These are phyloP conservation scores for Leptosphaerulina australis DNA, from an alignment of 2,329 filamentous ascomycete genomes.

Conservation along the genomic window DNA sequence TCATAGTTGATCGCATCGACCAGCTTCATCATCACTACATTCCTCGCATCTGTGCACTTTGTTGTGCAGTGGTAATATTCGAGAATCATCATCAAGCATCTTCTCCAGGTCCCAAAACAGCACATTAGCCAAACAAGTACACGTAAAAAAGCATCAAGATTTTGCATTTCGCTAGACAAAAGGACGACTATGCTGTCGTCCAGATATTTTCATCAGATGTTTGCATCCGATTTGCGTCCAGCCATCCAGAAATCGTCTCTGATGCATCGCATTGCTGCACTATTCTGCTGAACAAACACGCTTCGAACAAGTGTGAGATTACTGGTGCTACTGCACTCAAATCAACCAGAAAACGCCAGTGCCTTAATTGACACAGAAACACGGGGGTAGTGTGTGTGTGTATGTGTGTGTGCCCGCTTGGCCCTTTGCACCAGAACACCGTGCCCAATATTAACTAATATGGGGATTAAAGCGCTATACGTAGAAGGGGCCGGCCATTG, in stretches of 20 bases:
- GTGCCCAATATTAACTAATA: conserved; percentile 25
- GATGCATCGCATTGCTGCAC: neutral
- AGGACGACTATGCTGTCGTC: neutral
- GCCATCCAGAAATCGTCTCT: neutral
- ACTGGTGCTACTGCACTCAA: conserved; percentile 13
- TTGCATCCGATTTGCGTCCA: neutral
- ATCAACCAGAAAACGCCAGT: conserved; percentile 21
- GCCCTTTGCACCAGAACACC: conserved; percentile 24
- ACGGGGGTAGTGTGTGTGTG: conserved; percentile 20
- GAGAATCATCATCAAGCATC: no score
- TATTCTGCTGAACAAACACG: neutral
- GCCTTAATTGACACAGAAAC: conserved; percentile 13
- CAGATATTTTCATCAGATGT: no score
- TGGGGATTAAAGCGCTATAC: conserved; percentile 32
- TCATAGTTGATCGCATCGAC: no score
- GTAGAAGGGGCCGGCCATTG: conserved; percentile 35
- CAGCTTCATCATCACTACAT: no score
- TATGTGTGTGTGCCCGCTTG: conserved; percentile 25
- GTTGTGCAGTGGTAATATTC: no score
- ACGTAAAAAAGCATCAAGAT: no score
- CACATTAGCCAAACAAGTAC: neutral
- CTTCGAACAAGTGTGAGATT: conserved; percentile 1
- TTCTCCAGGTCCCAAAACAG: neutral
- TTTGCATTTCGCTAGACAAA: conserved; percentile 4
- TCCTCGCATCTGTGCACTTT: no score